Conservation (phyloP, 2,329 filamentous ascomycete genomes). For the Hypocrella siamensis region DNA sequence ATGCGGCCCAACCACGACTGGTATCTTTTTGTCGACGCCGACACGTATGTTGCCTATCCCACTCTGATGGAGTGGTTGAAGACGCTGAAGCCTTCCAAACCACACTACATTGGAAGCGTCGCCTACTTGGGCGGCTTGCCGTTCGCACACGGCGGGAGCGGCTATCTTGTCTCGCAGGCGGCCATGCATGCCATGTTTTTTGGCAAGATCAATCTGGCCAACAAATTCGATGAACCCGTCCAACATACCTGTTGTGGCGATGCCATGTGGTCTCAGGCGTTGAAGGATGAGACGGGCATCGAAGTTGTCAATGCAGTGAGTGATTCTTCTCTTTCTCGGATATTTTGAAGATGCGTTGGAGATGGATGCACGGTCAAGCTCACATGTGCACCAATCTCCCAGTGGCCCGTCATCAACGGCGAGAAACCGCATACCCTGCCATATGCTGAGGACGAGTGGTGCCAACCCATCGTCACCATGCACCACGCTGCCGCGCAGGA, state of each 20-base stretch:
- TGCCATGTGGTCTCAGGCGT: constrained; percentile 27
- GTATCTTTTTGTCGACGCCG: constrained; percentile 44
- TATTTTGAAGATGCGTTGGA: too few relatives aligned
- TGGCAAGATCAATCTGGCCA: constrained; percentile 25
- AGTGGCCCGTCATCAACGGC: constrained; percentile 39
- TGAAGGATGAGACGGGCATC: constrained; percentile 27
- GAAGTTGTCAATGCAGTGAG: constrained; percentile 25
- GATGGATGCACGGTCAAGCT: too few relatives aligned
- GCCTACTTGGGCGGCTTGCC: constrained; percentile 22
- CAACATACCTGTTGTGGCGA: constrained; percentile 34
- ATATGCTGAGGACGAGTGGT: constrained; percentile 33
- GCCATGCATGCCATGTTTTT: constrained; percentile 32
- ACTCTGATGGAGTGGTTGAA: constrained; percentile 33
- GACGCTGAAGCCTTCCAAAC: constrained; percentile 23
- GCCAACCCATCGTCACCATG: constrained; percentile 39
- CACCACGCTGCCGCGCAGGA: constrained; percentile 37
- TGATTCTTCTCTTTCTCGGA: too few relatives aligned
- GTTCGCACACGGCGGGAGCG: constrained; percentile 42
- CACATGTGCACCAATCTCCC: too few relatives aligned
- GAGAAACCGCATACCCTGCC: constrained; percentile 37
- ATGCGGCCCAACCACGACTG: constrained; percentile 36
- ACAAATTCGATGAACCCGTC: constrained; percentile 27
- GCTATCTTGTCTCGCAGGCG: constrained; percentile 34
- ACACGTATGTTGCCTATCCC: constrained; percentile 40
- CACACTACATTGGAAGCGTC: constrained; percentile 34